A percentile compares a stretch with the other conserved stretches of the same genome.
Conservation (phyloP, 768 basidiomycete species). For the Tylopilus vinaceipallidus region DNA sequence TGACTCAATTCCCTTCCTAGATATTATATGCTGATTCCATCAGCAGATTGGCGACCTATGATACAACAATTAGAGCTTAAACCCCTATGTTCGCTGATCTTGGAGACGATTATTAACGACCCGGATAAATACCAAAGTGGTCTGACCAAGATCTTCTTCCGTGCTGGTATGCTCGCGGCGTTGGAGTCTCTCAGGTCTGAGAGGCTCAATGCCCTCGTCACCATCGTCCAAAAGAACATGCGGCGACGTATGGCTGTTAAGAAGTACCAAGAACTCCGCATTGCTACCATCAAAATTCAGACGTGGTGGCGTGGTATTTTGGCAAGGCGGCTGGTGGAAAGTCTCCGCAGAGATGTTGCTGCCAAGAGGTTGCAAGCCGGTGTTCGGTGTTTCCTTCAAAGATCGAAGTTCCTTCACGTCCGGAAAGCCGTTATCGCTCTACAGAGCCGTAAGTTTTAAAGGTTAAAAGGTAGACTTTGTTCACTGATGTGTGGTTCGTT, state of each 20-base stretch:
- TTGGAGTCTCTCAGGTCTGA: conserved; percentile 89
- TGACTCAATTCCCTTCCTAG: conserved; percentile 41
- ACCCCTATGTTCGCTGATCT: conserved; percentile 78
- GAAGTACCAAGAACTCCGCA: conserved; percentile 68
- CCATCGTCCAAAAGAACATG: conserved; percentile 97
- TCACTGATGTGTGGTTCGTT: conserved; percentile 8
- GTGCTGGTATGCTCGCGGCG: conserved; percentile 97
- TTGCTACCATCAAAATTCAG: conserved; percentile 81
- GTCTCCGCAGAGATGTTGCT: conserved; percentile 68
- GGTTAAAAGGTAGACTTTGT: neutral
- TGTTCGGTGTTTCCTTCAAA: conserved; percentile 69
- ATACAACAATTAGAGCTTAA: conserved; percentile 79
- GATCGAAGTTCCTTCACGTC: conserved; percentile 64
- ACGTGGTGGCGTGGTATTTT: conserved; percentile 91
- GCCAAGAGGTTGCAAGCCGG: conserved; percentile 76
- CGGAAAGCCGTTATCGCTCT: conserved; percentile 63
- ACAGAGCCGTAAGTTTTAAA: conserved; percentile 74
- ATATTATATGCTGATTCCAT: conserved; percentile 95
- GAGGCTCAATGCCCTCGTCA: conserved; percentile 86
- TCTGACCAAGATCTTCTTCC: conserved; percentile 98
- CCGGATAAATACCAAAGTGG: conserved; percentile 97
- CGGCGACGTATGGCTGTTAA: conserved; percentile 81
- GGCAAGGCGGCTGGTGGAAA: conserved; percentile 69
- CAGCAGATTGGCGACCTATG: conserved; percentile 82
- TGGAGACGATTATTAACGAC: conserved; percentile 85